Base-by-base conservation (phyloP, 139 green algal species). In the Chlorella sp. region DNA sequence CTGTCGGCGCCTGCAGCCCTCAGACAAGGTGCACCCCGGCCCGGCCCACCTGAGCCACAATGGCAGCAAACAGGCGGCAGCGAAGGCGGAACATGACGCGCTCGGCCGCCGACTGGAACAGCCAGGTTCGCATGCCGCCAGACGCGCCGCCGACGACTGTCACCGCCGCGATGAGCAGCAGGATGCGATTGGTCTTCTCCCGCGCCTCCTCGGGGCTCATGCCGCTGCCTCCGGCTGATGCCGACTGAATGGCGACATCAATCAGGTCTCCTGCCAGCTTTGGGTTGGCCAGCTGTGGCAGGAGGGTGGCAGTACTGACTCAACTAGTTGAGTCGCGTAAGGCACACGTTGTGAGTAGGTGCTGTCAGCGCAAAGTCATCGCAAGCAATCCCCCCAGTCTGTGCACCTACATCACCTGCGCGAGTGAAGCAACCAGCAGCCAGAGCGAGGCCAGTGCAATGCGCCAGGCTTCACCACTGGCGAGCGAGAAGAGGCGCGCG, bases 61-160 rank as follows among this genome's bases (percentile, higher is more conserved):
- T n/a, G 19, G 65, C 59, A 2, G 27, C 50, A 65, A 87, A 89
- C 29, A 89, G 75, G 8, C 55, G 51, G 21, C 66, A 51, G 0
- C 84, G 71, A 36, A 89, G 70, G 25, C 70, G 73, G 53, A 66
- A 85, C 84, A 87, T 87, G 27, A 89, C 81, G 1, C 81, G 66
- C 68, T 89, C 84, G n/a, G 84, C 79, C n/a, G 81, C 82, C 21
- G 61, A 63, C 62, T 84, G 81, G 76, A 89, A 89, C 38, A 89
- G 69, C 71, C 77, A 86, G 51, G 59, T 41, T 43, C 71, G 48
- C 8, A 79, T 5, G 3, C 56, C 74, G 33, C 48, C 46, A 14
- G 69, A 60, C 6, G 67, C 42, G 25, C 62, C 61, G 25, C 63
- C 48, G 4, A 69, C 46, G 23, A 53, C 62, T 33, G 76, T 60